Percentiles rank a stretch among this genome's conserved stretches.
Conservation (phyloP, 139 green algal species). For the Closterium sp. region DNA sequence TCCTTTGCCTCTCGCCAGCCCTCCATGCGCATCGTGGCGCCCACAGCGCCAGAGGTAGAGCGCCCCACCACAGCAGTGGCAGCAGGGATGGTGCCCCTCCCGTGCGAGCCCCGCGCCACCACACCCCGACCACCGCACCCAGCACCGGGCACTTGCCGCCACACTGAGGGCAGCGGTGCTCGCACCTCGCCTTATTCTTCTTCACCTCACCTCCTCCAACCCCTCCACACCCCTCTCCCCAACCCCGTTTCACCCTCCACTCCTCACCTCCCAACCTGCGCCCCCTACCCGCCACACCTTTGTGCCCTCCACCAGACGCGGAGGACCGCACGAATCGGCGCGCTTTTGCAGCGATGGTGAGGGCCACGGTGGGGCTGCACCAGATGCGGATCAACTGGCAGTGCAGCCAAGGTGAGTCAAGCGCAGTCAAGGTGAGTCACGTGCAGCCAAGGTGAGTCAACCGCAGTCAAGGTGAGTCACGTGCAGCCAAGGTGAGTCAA, state of each 20-base stretch:
- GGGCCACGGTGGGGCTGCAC: background rate
- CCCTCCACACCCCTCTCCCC: background rate
- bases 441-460: background rate
- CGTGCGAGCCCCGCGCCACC: too few species aligned
- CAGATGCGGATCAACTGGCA: background rate
- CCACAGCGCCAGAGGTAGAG: too few species aligned
- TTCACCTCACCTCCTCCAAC: background rate
- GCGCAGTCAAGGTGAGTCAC: background rate
- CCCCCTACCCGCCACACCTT: too few species aligned
- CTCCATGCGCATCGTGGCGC: too few species aligned
- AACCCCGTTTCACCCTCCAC: background rate
- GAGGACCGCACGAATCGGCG: background rate
- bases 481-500: background rate
- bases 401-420: background rate
- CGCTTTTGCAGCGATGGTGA: background rate
- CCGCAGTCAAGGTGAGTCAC: background rate
- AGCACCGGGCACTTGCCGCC: too few species aligned
- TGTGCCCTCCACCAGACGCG: background rate
- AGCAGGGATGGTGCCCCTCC: too few species aligned
- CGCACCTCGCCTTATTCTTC: too few species aligned
- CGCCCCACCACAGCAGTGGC: too few species aligned
- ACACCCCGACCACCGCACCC: too few species aligned
- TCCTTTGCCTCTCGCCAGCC: too few species aligned
- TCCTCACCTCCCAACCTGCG: background rate
- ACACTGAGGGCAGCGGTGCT: too few species aligned